Conservation (phyloP, 208 protist genomes). For the Wallacemonas collosoma region DNA sequence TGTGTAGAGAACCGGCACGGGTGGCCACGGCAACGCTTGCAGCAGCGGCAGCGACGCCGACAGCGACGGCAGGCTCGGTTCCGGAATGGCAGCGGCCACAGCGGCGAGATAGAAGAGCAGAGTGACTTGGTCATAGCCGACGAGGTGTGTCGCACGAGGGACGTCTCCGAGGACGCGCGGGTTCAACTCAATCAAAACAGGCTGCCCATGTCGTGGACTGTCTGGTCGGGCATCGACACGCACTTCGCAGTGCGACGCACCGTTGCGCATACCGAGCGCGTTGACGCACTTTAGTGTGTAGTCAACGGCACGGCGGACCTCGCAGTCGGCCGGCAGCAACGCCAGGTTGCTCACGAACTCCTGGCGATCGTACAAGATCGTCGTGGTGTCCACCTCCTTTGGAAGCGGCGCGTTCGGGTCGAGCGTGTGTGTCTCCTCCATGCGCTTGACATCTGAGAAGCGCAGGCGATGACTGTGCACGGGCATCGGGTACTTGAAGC, state of each 20-base stretch:
- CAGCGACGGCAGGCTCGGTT: conserved; percentile 16
- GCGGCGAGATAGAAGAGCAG: conserved; percentile 72
- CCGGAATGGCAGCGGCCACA: conserved; percentile 45
- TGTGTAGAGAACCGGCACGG: conserved; percentile 66
- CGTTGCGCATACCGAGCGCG: conserved; percentile 74
- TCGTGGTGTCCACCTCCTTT: conserved; percentile 32
- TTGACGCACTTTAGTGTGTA: conserved; percentile 78
- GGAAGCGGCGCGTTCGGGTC: conserved; percentile 3
- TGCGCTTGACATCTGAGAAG: conserved; percentile 26
- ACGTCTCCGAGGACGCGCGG: conserved; percentile 79
- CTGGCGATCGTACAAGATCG: conserved; percentile 77
- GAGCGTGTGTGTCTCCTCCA: conserved; percentile 21
- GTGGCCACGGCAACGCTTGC: conserved; percentile 67
- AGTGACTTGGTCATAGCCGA: conserved; percentile 83
- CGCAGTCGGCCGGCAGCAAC: conserved; percentile 28
- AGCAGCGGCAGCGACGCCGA: background rate
- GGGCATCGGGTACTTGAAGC: conserved; percentile 68
- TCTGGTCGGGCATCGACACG: conserved; percentile 61
- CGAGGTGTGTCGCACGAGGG: conserved; percentile 64
- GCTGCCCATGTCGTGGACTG: conserved; percentile 34
- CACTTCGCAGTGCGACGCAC: conserved; percentile 84
- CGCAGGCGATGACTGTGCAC: conserved; percentile 51
- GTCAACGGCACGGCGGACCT: conserved; percentile 62
- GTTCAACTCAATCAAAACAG: conserved; percentile 90
- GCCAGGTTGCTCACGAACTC: conserved; percentile 65